These are phyloP conservation scores for Neofusicoccum sp. DNA, from an alignment of 2,329 filamentous ascomycete genomes.

Conservation along the genomic window DNA sequence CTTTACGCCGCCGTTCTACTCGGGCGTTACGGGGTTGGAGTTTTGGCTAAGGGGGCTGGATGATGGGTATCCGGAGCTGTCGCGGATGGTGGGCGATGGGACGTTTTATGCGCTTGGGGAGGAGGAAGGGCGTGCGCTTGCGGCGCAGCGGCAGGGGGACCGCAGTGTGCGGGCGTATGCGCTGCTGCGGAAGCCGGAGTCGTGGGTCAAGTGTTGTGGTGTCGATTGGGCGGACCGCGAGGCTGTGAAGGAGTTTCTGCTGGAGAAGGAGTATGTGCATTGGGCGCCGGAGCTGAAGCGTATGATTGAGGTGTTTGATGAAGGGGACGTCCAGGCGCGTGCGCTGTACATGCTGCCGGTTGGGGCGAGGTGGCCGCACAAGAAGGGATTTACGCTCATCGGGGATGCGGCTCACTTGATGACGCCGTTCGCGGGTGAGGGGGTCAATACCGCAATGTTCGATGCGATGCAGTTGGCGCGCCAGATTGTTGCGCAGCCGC, in stretches of 20 bases:
- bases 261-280: slow-evolving; percentile 27
- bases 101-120: too few species aligned
- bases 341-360: slow-evolving; percentile 40
- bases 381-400: slow-evolving; percentile 38
- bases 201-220: too few species aligned
- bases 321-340: slow-evolving; percentile 24
- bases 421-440: slow-evolving; percentile 38
- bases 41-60: too few species aligned
- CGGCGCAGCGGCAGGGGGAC: too few species aligned
- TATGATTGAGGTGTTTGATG: slow-evolving; percentile 27
- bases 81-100: too few species aligned
- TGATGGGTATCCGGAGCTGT: too few species aligned
- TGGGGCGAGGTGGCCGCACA: slow-evolving; percentile 38
- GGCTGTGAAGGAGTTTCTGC: slow-evolving; percentile 22
- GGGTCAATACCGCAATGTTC: too few species aligned
- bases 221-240: neutral
- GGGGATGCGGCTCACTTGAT: slow-evolving; percentile 44
- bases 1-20: slow-evolving; percentile 44
- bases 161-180: too few species aligned
- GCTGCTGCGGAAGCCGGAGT: too few species aligned
- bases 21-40: slow-evolving; percentile 46
- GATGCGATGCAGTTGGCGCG: too few species aligned
- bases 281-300: slow-evolving; percentile 32
- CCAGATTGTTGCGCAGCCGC: too few species aligned
- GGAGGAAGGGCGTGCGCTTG: too few species aligned